These are phyloP conservation scores for Rhodotorula taiwanensis DNA, from an alignment of 768 basidiomycete genomes.

Conservation along the genomic window DNA sequence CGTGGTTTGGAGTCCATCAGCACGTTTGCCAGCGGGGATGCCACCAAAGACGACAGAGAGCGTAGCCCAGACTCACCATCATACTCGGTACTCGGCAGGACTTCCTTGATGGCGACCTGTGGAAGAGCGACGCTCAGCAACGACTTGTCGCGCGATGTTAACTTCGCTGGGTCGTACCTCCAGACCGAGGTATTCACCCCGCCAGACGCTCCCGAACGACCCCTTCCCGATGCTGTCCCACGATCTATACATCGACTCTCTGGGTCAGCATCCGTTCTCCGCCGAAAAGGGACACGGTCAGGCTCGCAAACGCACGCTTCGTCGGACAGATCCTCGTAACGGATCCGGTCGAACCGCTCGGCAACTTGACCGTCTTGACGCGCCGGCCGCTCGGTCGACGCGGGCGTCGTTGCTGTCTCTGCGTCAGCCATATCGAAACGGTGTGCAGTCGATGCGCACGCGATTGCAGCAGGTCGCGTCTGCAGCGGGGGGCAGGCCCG, in stretches of 20 bases:
- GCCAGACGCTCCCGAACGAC: constrained; percentile 87
- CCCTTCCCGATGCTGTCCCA: constrained; percentile 62
- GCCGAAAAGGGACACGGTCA: not conserved
- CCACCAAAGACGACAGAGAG: no score
- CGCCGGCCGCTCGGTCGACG: no score
- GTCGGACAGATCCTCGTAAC: constrained; percentile 15
- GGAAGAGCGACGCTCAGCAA: no score
- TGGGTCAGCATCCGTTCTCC: not conserved
- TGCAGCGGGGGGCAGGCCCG: no score
- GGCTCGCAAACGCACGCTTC: constrained; percentile 13
- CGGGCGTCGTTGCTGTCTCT: no score
- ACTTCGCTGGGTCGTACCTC: no score
- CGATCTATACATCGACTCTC: constrained; percentile 1
- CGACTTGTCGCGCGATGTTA: no score
- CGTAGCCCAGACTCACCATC: constrained; percentile 52
- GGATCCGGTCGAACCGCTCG: constrained; percentile 31
- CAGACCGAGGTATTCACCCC: constrained; percentile 87
- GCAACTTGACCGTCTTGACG: constrained; percentile 7
- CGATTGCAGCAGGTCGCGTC: no score
- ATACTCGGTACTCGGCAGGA: constrained; percentile 81
- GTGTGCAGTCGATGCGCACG: no score
- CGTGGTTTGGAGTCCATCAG: not conserved
- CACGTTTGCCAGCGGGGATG: not conserved
- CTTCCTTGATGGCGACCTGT: constrained; percentile 51
- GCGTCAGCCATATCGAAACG: no score